A percentile compares a stretch with the other conserved stretches of the same genome.
Evolutionary conservation across 2,329 filamentous ascomycete species (phyloP).

Genomic region (Tolypocladium endophyticum): DNA sequence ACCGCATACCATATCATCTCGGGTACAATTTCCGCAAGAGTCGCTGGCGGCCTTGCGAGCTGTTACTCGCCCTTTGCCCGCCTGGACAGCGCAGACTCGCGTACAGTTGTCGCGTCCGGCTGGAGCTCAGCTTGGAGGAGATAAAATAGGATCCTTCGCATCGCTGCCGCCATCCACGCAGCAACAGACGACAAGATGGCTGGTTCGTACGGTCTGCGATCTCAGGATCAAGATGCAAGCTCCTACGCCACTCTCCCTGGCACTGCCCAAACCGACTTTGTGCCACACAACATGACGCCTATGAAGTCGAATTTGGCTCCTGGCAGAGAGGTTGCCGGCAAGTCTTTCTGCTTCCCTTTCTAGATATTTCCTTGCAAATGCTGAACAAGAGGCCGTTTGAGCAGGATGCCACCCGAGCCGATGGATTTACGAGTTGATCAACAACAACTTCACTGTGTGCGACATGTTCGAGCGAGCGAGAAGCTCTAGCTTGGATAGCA

Average conservation of each 20-base stretch:
- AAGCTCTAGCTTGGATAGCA: slow-evolving; percentile 16
- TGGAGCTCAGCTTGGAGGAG: not conserved
- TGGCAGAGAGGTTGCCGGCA: slow-evolving; percentile 16
- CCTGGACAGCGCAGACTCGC: not conserved
- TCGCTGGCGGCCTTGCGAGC: not conserved
- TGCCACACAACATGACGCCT: slow-evolving; percentile 19
- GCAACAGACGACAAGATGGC: slow-evolving; percentile 14
- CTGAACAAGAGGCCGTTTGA: not conserved
- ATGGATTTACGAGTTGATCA: slow-evolving; percentile 29
- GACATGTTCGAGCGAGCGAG: slow-evolving; percentile 24
- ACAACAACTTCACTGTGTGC: slow-evolving; percentile 25
- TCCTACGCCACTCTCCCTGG: slow-evolving; percentile 22
- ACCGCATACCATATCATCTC: not conserved
- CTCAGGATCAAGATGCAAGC: slow-evolving; percentile 15
- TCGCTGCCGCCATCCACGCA: not conserved
- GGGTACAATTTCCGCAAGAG: not conserved
- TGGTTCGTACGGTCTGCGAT: slow-evolving; percentile 15
- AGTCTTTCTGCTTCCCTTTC: not conserved
- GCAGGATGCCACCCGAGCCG: slow-evolving; percentile 27
- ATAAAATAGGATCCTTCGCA: not conserved
- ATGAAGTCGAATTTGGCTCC: slow-evolving; percentile 19
- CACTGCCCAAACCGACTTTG: slow-evolving; percentile 14
- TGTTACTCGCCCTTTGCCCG: not conserved
- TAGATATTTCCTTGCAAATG: not conserved
- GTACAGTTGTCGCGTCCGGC: not conserved